Conservation (phyloP, 441 rosid species). For the Populus hybrid region DNA sequence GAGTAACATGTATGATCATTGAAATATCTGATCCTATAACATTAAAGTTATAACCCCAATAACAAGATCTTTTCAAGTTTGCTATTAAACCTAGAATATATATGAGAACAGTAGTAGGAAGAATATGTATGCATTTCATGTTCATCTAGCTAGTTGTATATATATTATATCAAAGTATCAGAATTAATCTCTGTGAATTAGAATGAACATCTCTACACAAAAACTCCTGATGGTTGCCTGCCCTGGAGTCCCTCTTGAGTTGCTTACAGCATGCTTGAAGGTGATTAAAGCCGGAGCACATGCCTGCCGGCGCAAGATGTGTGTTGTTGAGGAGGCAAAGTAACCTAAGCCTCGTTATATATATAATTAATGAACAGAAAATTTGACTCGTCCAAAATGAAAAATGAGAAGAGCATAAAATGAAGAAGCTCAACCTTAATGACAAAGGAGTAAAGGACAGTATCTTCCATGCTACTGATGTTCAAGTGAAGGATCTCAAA, state of each 20-base stretch:
- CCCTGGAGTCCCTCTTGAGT: background rate
- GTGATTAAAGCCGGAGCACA: no score
- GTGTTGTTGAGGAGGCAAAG: no score
- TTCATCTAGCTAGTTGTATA: background rate
- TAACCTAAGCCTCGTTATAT: background rate
- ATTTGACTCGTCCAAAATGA: background rate
- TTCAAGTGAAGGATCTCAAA: constrained; percentile 80
- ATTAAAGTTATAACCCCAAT: background rate
- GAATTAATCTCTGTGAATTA: background rate
- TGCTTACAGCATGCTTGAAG: no score
- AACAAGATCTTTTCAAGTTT: background rate
- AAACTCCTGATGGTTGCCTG: background rate
- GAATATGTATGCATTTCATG: background rate
- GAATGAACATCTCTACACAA: background rate
- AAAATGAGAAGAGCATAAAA: background rate
- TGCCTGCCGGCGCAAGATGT: no score
- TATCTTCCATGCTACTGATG: constrained; percentile 91
- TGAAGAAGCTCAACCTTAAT: constrained; percentile 49
- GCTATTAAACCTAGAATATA: background rate
- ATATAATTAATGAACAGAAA: background rate
- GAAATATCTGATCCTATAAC: background rate
- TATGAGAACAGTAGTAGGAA: background rate
- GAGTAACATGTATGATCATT: background rate
- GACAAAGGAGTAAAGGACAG: constrained; percentile 78
- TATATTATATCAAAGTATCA: background rate